phyloP scores from a whole-genome alignment of 2,329 filamentous ascomycete species.

The Cryphonectria parasitica region DNA sequence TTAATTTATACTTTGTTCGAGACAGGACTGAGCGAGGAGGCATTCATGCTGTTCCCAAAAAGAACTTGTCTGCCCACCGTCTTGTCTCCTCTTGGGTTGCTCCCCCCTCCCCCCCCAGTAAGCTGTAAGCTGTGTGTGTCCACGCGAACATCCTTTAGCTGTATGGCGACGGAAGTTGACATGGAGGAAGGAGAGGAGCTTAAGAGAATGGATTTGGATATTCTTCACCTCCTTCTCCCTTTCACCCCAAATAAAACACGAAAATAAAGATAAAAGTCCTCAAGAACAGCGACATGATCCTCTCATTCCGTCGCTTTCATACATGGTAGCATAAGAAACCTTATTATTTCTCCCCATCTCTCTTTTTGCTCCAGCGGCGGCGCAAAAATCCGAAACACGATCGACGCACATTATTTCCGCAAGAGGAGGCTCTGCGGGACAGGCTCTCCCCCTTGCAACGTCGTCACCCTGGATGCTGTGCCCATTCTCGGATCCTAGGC shows the following conservation, averaged over 20 bases:
- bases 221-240: no score
- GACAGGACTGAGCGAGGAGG: not conserved
- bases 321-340: no score
- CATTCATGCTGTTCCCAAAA: not conserved
- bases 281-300: not conserved
- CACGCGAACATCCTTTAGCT: no score
- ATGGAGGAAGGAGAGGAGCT: no score
- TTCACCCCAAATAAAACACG: no score
- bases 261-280: no score
- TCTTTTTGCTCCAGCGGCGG: not conserved
- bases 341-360: no score
- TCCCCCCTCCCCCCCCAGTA: no score
- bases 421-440: slow-evolving; percentile 4
- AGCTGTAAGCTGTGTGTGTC: no score
- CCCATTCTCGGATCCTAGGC: not conserved
- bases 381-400: slow-evolving; percentile 2
- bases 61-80: not conserved
- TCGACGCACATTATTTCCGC: not conserved
- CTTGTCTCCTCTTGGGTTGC: not conserved
- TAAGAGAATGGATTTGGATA: no score
- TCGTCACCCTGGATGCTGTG: not conserved
- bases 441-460: not conserved
- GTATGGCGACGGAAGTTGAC: no score
- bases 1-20: not conserved
- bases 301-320: not conserved